A percentile compares a stretch with the other conserved stretches of the same genome.
Conservation (phyloP, 345 rosid species). For the Anacardium occidentale region DNA sequence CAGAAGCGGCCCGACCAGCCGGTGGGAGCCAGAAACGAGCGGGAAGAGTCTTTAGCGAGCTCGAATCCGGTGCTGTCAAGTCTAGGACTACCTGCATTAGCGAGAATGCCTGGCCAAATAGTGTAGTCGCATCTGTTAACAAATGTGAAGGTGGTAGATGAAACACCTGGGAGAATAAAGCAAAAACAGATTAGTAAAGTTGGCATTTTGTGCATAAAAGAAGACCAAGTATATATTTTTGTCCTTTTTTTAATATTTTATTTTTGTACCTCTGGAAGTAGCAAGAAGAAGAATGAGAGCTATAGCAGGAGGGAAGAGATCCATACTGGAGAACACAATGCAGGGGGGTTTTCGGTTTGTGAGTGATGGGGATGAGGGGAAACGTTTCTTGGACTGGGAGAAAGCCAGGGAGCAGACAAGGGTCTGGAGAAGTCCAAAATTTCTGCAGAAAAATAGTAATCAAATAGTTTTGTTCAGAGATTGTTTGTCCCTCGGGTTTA, state of each 20-base stretch:
- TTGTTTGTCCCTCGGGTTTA: neutral
- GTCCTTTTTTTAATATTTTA: too few species aligned
- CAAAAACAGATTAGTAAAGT: too few species aligned
- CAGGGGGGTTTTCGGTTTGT: neutral
- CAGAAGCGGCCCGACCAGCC: slow-evolving; percentile 86
- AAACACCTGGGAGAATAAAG: slow-evolving; percentile 1
- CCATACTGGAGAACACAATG: slow-evolving; percentile 30
- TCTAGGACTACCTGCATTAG: slow-evolving; percentile 58
- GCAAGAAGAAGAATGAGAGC: slow-evolving; percentile 31
- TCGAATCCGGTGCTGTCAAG: slow-evolving; percentile 68
- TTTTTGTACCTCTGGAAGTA: slow-evolving; percentile 33
- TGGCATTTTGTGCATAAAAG: neutral
- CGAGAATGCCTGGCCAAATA: slow-evolving; percentile 74
- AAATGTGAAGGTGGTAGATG: slow-evolving; percentile 59
- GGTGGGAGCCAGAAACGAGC: slow-evolving; percentile 67
- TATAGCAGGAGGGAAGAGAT: slow-evolving; percentile 25
- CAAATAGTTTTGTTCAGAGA: neutral
- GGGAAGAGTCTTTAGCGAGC: slow-evolving; percentile 51
- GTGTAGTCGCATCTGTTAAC: slow-evolving; percentile 56
- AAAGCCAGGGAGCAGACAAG: neutral
- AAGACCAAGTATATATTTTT: neutral
- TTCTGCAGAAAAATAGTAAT: neutral
- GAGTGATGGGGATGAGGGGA: neutral
- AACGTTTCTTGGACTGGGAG: neutral
- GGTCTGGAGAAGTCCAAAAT: neutral